Base-by-base conservation (phyloP, 257 asterid species). In the Forsythia viridissima region DNA sequence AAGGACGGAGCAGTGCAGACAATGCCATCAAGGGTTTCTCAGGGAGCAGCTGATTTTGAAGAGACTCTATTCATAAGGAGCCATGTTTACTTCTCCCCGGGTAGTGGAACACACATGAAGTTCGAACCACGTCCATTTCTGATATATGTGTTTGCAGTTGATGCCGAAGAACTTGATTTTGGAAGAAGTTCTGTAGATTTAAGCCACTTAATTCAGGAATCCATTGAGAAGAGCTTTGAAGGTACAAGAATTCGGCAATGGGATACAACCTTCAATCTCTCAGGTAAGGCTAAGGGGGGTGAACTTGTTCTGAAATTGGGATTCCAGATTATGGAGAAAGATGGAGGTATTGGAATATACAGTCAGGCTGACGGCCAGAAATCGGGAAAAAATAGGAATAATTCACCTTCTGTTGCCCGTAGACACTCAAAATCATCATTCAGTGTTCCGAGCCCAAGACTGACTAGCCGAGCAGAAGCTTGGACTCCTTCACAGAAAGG, bases 281-380 rank as follows among this genome's bases (percentile, higher is more conserved):
- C 85, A 0, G 98, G 98, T 4, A 95, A 95, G 74, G 99, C 99
- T 7, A 91, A 87, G 76, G 99, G 98, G 0, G 99, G 99, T 11
- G 94, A 93, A 78, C 92, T 93, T 41, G 89, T 92, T 21, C 80
- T 95, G 77, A 95, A 93, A 77, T 76, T 95, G 41, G 97, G 99
- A 15, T 95, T 95, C 79, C 99, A 95, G 85, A 93, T 95, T 7
- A 95, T 95, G 99, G 99, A 95, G 86, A 95, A 95, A 52, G 99
- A 95, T 82, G 99, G 97, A 18, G 98, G 96, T 1, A 65, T 86
- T 37, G 97, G 96, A 75, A 90, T 94, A n/a, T 94, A 91, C 13
- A 85, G 86, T 20, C 92, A 84, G 67, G 83, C 86, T 0, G 92
- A 89, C 59, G 94, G 97, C 12, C 90, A 87, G 82, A 87, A 81